Base-by-base conservation (phyloP, 371 early-diverging fungal species). In the Mortierella sp. region DNA sequence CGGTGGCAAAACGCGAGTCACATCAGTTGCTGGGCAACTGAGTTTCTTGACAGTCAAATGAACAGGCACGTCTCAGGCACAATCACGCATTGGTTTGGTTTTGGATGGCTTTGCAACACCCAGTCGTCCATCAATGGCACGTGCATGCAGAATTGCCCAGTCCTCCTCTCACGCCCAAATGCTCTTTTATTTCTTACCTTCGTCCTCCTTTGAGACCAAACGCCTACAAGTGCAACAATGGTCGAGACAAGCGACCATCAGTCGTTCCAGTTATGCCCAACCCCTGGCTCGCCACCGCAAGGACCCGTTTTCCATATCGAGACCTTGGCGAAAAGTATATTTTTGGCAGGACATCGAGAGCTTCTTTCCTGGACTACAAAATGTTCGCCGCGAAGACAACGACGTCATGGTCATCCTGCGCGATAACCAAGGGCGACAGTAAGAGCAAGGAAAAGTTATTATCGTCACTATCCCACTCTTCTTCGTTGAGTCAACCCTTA, bases 281-380 rank as follows among this genome's bases (percentile, higher is more conserved):
- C 38, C 47, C 10, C 31, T 24, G 72, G 63, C 42, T 48, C 73
- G 31, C 11, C n/a, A 11, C 21, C 48, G 6, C 73, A 21, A 19
- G 31, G 48, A 45, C 70, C 71, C 10, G 26, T 57, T 21, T 44
- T 70, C 28, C 47, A 75, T 57, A 75, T 80, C 28, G 75, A 72
- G 54, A 28, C 73, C 6, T 45, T 10, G 60, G 48, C 47, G 74
- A 76, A 47, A 76, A 60, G 14, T 73, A 26, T 38, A 24, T 81
- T 81, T 68, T 48, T 81, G 70, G 73, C 74, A 81, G 28, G 77
- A 77, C 44, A 73, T 77, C 70, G 70, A 81, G 24, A 76, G 58
- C 3, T 73, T 81, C 74, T 74, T 77, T 28, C 54, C 71, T 24
- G 48, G 73, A 5, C 65, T 45, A 19, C 52, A 50, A 11, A 47